These are phyloP conservation scores for Tetrapisispora iriomotensis DNA, from an alignment of 805 yeast species.

Conservation along the genomic window DNA sequence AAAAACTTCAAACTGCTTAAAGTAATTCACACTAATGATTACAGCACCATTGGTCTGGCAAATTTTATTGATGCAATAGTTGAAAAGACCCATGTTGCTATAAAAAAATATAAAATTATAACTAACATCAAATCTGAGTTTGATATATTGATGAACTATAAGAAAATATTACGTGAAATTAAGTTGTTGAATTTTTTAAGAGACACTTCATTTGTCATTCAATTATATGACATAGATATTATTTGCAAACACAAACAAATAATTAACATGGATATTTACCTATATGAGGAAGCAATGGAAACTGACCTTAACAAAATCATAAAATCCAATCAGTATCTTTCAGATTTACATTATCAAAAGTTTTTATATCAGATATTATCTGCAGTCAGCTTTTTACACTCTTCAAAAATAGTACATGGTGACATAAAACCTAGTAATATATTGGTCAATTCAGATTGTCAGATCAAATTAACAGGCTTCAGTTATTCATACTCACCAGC, in stretches of 20 bases:
- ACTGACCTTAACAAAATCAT: constrained; percentile 98
- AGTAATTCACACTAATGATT: background rate
- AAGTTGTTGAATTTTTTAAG: constrained; percentile 85
- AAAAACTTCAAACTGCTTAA: background rate
- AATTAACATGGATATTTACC: constrained; percentile 73
- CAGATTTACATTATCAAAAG: constrained; percentile 91
- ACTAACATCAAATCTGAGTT: background rate
- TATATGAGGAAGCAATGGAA: constrained; percentile 96
- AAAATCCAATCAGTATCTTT: constrained; percentile 81
- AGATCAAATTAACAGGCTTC: constrained; percentile 90
- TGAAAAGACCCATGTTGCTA: background rate
- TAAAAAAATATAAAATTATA: background rate
- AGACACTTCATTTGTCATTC: constrained; percentile 92
- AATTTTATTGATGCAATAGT: constrained; percentile 2
- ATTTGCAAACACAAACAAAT: constrained; percentile 52
- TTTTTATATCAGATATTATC: constrained; percentile 86
- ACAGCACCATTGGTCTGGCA: background rate
- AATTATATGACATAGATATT: constrained; percentile 87
- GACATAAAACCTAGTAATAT: constrained; percentile 92
- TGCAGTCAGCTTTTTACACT: constrained; percentile 81
- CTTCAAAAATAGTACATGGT: constrained; percentile 86
- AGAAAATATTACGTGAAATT: constrained; percentile 83
- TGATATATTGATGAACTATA: constrained; percentile 22
- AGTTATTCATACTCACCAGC: constrained; percentile 65
- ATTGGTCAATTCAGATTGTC: constrained; percentile 92